These are phyloP conservation scores for Clarkia xantiana DNA, from an alignment of 345 rosid species.

Conservation along the genomic window DNA sequence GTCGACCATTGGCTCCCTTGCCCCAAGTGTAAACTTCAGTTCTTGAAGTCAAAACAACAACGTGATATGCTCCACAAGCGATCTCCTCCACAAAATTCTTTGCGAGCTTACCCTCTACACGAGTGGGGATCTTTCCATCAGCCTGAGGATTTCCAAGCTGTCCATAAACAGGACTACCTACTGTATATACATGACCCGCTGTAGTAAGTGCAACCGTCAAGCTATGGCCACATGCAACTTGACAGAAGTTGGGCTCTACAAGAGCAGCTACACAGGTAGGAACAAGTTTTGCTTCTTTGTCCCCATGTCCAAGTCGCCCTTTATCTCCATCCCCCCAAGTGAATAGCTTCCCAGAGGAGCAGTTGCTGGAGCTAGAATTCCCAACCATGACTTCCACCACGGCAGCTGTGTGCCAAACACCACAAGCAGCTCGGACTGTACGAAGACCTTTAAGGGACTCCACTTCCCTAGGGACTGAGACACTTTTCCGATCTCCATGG, in stretches of 20 bases:
- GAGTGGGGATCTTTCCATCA: conserved; percentile 74
- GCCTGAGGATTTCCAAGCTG: conserved; percentile 86
- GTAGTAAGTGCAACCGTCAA: conserved; percentile 83
- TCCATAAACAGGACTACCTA: conserved; percentile 96
- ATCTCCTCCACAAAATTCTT: conserved; percentile 87
- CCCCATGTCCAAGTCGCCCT: conserved; percentile 94
- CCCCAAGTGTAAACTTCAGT: conserved; percentile 99
- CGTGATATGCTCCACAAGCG: conserved; percentile 94
- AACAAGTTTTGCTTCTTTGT: conserved; percentile 77
- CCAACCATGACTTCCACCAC: conserved; percentile 96
- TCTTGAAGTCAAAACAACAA: conserved; percentile 79
- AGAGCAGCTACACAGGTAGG: conserved; percentile 97
- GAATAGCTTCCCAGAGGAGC: conserved; percentile 88
- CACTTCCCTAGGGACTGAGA: conserved; percentile 60
- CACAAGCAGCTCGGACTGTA: conserved; percentile 68
- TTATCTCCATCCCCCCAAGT: conserved; percentile 99
- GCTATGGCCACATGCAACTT: conserved; percentile 92
- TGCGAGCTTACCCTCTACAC: conserved; percentile 78
- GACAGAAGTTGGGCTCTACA: conserved; percentile 88
- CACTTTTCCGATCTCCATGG: conserved; percentile 55
- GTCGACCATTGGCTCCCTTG: conserved; percentile 91
- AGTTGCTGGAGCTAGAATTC: conserved; percentile 78
- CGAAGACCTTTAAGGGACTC: conserved; percentile 68
- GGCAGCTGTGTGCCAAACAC: conserved; percentile 88
- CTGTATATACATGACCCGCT: conserved; percentile 75